Conservation (phyloP, 805 yeast species). For the Lipomyces oligophaga region DNA sequence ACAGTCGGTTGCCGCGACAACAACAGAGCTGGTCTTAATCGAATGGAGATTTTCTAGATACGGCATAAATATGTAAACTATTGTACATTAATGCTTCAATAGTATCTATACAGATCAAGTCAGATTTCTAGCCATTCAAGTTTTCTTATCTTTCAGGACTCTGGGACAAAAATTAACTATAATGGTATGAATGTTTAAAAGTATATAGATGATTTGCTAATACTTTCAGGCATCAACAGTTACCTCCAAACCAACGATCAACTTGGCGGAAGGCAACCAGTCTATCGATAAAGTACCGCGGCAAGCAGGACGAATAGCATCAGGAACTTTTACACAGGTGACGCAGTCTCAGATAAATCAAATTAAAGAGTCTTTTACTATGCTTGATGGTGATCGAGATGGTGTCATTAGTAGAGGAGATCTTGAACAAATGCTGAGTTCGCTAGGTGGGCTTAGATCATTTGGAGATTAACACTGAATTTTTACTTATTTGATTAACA, state of each 20-base stretch:
- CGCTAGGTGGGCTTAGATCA: conserved; percentile 41
- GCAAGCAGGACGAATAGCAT: conserved; percentile 6
- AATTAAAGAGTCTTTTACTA: conserved; percentile 68
- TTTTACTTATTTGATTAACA: background rate
- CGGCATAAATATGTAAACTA: too few relatives aligned
- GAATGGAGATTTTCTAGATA: too few relatives aligned
- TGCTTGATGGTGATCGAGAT: conserved; percentile 80
- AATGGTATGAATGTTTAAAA: too few relatives aligned
- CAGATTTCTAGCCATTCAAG: too few relatives aligned
- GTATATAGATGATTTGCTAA: too few relatives aligned
- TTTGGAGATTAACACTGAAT: background rate
- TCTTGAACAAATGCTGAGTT: conserved; percentile 49
- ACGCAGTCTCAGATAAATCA: conserved; percentile 61
- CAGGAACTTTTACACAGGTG: conserved; percentile 35
- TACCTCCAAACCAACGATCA: background rate
- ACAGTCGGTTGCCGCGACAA: too few relatives aligned
- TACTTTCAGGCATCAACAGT: background rate
- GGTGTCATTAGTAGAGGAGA: conserved; percentile 42
- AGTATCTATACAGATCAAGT: too few relatives aligned
- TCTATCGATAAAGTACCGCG: background rate
- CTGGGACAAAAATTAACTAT: too few relatives aligned
- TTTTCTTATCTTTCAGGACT: too few relatives aligned
- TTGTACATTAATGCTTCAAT: too few relatives aligned
- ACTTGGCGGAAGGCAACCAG: conserved; percentile 3
- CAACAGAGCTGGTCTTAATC: too few relatives aligned